phyloP scores from a whole-genome alignment of 2,329 filamentous ascomycete genomes.

The Grosmannia penicillata region DNA sequence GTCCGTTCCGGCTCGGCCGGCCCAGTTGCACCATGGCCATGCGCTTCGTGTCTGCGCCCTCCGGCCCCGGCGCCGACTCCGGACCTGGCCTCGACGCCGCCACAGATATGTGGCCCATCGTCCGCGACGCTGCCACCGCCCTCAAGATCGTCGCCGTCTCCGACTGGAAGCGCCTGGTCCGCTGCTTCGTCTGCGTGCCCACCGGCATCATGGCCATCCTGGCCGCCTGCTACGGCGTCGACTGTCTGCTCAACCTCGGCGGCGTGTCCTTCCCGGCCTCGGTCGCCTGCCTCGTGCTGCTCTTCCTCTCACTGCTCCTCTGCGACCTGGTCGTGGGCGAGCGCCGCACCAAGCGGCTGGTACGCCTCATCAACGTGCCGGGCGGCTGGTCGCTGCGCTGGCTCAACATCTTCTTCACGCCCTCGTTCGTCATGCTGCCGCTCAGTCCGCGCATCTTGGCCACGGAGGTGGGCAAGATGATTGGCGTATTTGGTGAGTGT shows the following conservation, averaged over 20 bases:
- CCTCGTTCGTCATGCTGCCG: slow-evolving; percentile 43
- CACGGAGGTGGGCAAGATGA: slow-evolving; percentile 41
- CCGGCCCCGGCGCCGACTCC: no score
- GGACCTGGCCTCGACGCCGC: no score
- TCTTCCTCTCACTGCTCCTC: slow-evolving; percentile 34
- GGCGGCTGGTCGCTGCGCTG: slow-evolving; percentile 42
- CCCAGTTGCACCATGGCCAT: no score
- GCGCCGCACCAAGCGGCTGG: slow-evolving; percentile 29
- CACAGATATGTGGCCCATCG: no score
- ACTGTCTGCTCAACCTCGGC: slow-evolving; percentile 27
- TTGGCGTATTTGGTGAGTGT: slow-evolving; percentile 38
- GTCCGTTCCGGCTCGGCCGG: no score
- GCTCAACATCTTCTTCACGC: slow-evolving; percentile 45
- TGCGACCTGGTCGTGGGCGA: slow-evolving; percentile 32
- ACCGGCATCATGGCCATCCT: slow-evolving; percentile 25
- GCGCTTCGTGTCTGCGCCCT: no score
- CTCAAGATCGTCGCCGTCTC: slow-evolving; percentile 31
- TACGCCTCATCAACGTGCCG: slow-evolving; percentile 38
- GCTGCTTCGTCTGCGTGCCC: slow-evolving; percentile 37
- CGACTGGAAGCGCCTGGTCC: slow-evolving; percentile 9
- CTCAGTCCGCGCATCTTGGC: slow-evolving; percentile 38
- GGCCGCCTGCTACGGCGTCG: slow-evolving; percentile 26
- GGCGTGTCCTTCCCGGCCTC: slow-evolving; percentile 43
- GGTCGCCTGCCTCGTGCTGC: slow-evolving; percentile 39
- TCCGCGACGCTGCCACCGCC: background rate